phyloP scores from a whole-genome alignment of 495 filamentous ascomycete genomes.

The Tuber melanosporum region DNA sequence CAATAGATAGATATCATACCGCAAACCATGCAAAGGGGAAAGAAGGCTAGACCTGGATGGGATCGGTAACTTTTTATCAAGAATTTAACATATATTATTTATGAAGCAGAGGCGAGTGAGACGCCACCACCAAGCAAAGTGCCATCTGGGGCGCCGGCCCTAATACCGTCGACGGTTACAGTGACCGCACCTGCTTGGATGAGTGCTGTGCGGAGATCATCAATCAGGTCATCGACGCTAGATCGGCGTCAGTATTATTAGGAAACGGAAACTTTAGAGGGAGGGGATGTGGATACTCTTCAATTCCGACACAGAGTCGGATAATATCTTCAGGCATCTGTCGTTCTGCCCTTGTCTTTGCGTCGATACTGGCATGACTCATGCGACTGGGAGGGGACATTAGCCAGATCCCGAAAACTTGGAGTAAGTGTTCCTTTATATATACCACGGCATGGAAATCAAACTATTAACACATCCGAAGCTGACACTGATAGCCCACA shows the following conservation, averaged over 20 bases:
- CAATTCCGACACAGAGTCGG: slow-evolving; percentile 89
- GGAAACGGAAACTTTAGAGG: background rate
- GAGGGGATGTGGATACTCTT: slow-evolving; percentile 51
- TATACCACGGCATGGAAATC: slow-evolving; percentile 88
- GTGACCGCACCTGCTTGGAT: slow-evolving; percentile 90
- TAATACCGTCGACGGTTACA: slow-evolving; percentile 69
- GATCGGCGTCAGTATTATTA: background rate
- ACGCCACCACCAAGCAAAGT: slow-evolving; percentile 12
- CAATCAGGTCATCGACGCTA: slow-evolving; percentile 73
- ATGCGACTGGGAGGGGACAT: slow-evolving; percentile 53
- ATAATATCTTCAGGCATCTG: slow-evolving; percentile 95
- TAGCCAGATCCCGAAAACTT: background rate
- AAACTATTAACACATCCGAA: slow-evolving; percentile 97
- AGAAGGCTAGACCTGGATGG: background rate
- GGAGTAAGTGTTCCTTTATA: slow-evolving; percentile 4
- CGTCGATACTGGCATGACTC: slow-evolving; percentile 98
- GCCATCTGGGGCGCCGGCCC: slow-evolving; percentile 47
- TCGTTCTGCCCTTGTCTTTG: slow-evolving; percentile 80
- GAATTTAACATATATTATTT: background rate
- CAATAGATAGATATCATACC: background rate
- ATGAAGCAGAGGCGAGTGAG: slow-evolving; percentile 6
- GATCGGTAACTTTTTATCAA: background rate
- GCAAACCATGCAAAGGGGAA: background rate
- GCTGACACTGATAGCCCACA: slow-evolving; percentile 93
- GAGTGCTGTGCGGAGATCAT: slow-evolving; percentile 81